phyloP scores from a whole-genome alignment of 2,329 filamentous ascomycete genomes.

The Hypoxylon sp. region DNA sequence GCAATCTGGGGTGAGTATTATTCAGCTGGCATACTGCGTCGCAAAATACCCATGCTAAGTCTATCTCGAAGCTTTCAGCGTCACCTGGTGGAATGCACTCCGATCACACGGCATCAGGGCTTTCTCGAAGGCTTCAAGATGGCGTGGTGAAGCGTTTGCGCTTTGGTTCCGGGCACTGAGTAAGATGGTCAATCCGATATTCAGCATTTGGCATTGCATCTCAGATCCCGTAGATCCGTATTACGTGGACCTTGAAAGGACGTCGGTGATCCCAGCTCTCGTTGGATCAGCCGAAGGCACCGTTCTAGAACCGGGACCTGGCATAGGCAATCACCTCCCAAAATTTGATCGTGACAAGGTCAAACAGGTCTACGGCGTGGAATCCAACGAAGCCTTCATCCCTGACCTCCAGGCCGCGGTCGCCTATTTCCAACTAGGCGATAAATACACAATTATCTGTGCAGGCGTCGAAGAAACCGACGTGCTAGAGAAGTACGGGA shows the following conservation, averaged over 20 bases:
- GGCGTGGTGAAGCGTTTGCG: conserved; percentile 3
- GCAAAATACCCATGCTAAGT: not conserved
- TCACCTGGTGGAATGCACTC: not conserved
- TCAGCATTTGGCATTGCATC: not conserved
- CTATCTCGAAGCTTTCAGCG: not conserved
- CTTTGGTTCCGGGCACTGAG: not conserved
- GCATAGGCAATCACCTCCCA: conserved; percentile 58
- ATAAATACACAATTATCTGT: conserved; percentile 55
- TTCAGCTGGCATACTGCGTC: not conserved
- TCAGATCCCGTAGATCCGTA: not conserved
- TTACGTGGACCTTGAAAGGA: conserved; percentile 45
- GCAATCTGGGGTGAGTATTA: not conserved
- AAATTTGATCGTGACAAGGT: conserved; percentile 55
- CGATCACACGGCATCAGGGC: not conserved
- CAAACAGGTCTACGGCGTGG: conserved; percentile 55
- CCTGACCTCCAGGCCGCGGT: conserved; percentile 51
- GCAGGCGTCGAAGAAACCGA: conserved; percentile 57
- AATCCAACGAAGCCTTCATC: conserved; percentile 55
- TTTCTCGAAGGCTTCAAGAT: not conserved
- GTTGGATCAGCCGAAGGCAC: conserved; percentile 48
- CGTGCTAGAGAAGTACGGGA: conserved; percentile 53
- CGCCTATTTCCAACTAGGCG: conserved; percentile 48
- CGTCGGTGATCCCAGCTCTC: conserved; percentile 52
- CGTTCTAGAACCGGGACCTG: conserved; percentile 60
- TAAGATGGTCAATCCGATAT: not conserved